These are phyloP conservation scores for Periconia digitata DNA, from an alignment of 2,329 filamentous ascomycete species.

Conservation along the genomic window DNA sequence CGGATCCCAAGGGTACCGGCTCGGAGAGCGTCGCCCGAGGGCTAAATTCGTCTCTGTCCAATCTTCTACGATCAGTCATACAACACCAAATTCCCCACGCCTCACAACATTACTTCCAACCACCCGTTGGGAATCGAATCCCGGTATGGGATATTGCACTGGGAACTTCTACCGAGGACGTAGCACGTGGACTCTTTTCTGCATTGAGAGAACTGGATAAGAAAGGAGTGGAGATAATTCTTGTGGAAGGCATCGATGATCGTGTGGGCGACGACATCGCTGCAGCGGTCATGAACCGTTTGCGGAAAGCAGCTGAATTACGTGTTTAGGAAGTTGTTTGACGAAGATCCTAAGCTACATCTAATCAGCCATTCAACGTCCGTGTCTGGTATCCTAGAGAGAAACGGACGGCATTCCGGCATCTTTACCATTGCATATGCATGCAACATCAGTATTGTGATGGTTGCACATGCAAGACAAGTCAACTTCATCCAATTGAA, in stretches of 20 bases:
- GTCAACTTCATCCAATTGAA: background rate
- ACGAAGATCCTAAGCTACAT: background rate
- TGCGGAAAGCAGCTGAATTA: constrained; percentile 51
- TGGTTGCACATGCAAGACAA: background rate
- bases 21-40: background rate
- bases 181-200: constrained; percentile 86
- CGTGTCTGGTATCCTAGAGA: background rate
- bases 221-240: constrained; percentile 76
- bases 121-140: constrained; percentile 1
- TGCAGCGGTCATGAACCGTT: constrained; percentile 62
- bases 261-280: constrained; percentile 75
- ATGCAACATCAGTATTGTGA: background rate
- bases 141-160: constrained; percentile 70
- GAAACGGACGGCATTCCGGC: background rate
- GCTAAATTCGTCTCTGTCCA: constrained; percentile 19
- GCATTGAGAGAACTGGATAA: constrained; percentile 83
- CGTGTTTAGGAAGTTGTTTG: constrained; percentile 11
- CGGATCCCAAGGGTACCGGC: background rate
- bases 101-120: constrained; percentile 15
- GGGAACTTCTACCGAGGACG: constrained; percentile 68
- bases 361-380: background rate
- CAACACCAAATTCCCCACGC: constrained; percentile 39
- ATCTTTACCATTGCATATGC: background rate
- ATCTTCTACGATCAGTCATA: constrained; percentile 37
- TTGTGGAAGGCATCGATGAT: constrained; percentile 80